These are phyloP conservation scores for Ophiocordyceps camponoti-rufipedis DNA, from an alignment of 2,329 filamentous ascomycete species.

Conservation along the genomic window DNA sequence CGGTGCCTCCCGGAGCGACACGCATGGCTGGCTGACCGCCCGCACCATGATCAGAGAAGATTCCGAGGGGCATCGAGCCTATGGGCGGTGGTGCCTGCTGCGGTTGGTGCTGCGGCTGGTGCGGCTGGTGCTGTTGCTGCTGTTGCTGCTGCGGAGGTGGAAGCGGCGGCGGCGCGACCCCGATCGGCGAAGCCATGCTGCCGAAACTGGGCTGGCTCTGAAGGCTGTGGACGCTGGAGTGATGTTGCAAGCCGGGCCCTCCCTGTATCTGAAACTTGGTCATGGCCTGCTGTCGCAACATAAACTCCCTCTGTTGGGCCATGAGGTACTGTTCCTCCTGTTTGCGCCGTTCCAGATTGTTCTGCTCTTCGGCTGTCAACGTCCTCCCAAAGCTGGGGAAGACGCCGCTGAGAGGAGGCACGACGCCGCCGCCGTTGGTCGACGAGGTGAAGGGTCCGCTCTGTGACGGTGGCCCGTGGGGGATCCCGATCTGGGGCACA, in stretches of 20 bases:
- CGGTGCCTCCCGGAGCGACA: slow-evolving; percentile 17
- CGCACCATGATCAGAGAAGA: slow-evolving; percentile 50
- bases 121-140: slow-evolving; percentile 1
- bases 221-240: slow-evolving; percentile 85
- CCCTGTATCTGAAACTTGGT: slow-evolving; percentile 48
- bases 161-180: slow-evolving; percentile 24
- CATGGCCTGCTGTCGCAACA: slow-evolving; percentile 70
- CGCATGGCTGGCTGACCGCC: slow-evolving; percentile 9
- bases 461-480: slow-evolving; percentile 57
- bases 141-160: slow-evolving; percentile 1
- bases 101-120: slow-evolving; percentile 13
- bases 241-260: slow-evolving; percentile 52
- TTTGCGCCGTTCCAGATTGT: slow-evolving; percentile 87
- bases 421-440: slow-evolving; percentile 41
- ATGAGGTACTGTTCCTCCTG: slow-evolving; percentile 97
- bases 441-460: slow-evolving; percentile 29
- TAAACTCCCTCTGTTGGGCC: slow-evolving; percentile 85
- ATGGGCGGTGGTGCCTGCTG: slow-evolving; percentile 3
- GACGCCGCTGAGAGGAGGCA: slow-evolving; percentile 79
- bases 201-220: slow-evolving; percentile 96
- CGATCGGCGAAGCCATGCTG: slow-evolving; percentile 76
- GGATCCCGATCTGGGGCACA: slow-evolving; percentile 89
- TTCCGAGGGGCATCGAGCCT: slow-evolving; percentile 40
- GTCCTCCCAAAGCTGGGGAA: slow-evolving; percentile 96
- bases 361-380: slow-evolving; percentile 91